Evolutionary conservation across 2,329 filamentous ascomycete genomes (phyloP), one percentile per base, ranked within the genome.

Genomic region (Hymenoscyphus repandus): DNA sequence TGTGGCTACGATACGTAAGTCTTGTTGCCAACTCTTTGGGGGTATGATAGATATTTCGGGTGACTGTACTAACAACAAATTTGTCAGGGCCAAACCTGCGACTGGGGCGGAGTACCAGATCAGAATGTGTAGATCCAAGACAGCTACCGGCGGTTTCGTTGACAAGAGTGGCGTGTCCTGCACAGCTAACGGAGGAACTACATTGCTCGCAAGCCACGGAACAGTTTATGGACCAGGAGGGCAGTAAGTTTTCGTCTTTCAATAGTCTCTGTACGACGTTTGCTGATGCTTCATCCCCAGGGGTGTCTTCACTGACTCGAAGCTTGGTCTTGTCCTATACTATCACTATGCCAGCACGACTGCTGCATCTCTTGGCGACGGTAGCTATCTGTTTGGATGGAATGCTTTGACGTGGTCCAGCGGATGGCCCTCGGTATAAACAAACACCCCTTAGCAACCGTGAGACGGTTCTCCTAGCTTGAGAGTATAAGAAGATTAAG

Each of bases 201-300:
- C 78, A 3, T 76, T 88, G 0, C 70, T 87, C 0, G 73, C 75
- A 55, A 79, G 74, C 12, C 81, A 87, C 57, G 78, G 68, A 5
- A 76, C 68, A 22, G 73, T 85, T 0, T 87, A 86, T 58, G 83
- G 78, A 30, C 83, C 83, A 13, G 83, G 83, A 54, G 82, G 82
- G 34, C 82, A 86, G 63, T 58, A 45, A 50, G 54, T 55, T 43
- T 51, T 33, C 15, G 5, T 36, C 31, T 32, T 43, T 27, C 10
- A 37, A 37, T 13, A 17, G 12, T 37, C 34, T 17, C 15, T 37
- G 39, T 39, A 31, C 33, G 32, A 32, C 34, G 17, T 17, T 17
- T 15, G 17, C 2, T 31, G 27, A 36, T 47, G 15, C 34, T 38
- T 37, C 6, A 38, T 34, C 15, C 18, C 37, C 75, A 79, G 54